Conservation (phyloP, 148 eudicot genomes). For the Heliamphora exappendiculata region DNA sequence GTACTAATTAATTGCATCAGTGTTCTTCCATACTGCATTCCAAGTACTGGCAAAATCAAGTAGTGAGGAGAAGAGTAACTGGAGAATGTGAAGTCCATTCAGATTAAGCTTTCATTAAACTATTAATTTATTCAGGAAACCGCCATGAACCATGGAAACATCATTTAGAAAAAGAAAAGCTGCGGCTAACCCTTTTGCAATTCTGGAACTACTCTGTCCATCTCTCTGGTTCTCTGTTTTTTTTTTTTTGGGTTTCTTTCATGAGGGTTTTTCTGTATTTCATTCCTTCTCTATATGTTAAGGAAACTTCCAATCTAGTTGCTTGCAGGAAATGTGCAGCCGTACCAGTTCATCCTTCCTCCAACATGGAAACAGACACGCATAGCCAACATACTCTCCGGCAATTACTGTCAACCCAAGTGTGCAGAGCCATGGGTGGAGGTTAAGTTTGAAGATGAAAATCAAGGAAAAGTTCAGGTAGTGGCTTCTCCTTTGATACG, state of each 20-base stretch:
- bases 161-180: neutral
- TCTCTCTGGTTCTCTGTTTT: neutral
- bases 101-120: neutral
- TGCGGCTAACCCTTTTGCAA: neutral
- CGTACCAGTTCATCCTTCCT: conserved; percentile 79
- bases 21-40: neutral
- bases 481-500: conserved; percentile 92
- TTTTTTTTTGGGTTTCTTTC: neutral
- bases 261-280: neutral
- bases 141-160: neutral
- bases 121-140: neutral
- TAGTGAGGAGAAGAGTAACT: neutral
- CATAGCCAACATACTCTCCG: conserved; percentile 85
- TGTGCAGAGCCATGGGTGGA: conserved; percentile 99
- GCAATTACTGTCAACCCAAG: conserved; percentile 94
- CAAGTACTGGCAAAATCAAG: neutral
- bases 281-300: conserved; percentile 18
- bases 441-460: conserved; percentile 86
- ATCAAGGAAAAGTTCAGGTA: conserved; percentile 85
- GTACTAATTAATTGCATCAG: neutral
- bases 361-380: conserved; percentile 89
- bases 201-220: neutral
- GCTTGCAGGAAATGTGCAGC: conserved; percentile 89
- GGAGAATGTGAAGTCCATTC: neutral
- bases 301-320: conserved; percentile 43